Conservation (phyloP, 2,329 filamentous ascomycete species). For the Xylaria polymorpha region DNA sequence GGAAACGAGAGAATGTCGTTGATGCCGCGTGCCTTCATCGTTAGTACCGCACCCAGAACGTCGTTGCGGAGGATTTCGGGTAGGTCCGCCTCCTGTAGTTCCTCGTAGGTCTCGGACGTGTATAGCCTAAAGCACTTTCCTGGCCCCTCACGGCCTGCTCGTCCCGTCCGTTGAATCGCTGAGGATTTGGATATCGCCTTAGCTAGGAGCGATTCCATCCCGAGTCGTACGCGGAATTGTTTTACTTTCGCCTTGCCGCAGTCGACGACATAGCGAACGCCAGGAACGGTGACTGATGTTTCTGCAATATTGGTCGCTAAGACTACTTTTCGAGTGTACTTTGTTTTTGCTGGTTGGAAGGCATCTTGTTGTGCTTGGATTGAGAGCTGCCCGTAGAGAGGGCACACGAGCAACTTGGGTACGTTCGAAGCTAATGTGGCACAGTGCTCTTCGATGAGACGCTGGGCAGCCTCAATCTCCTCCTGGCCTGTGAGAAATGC, state of each 20-base stretch:
- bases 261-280: constrained; percentile 91
- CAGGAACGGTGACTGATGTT: constrained; percentile 94
- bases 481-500: constrained; percentile 95
- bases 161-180: constrained; percentile 89
- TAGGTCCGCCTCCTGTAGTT: constrained; percentile 76
- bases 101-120: constrained; percentile 79
- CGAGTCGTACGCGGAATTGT: constrained; percentile 84
- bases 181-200: constrained; percentile 95
- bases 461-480: constrained; percentile 85
- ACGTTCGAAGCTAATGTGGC: constrained; percentile 77
- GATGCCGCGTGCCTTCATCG: constrained; percentile 92
- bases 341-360: constrained; percentile 78
- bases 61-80: constrained; percentile 95
- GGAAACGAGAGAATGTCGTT: constrained; percentile 85
- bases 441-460: constrained; percentile 83
- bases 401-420: constrained; percentile 77
- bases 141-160: constrained; percentile 90
- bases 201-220: constrained; percentile 88
- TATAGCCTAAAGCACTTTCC: constrained; percentile 93
- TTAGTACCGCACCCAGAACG: constrained; percentile 84
- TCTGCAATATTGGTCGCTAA: constrained; percentile 98
- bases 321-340: constrained; percentile 87
- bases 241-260: constrained; percentile 95
- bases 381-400: constrained; percentile 89
- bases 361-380: constrained; percentile 87